Evolutionary conservation across 179 eudicot species (phyloP), one percentile per base, ranked within the genome.

Genomic region (Silene vulgaris): DNA sequence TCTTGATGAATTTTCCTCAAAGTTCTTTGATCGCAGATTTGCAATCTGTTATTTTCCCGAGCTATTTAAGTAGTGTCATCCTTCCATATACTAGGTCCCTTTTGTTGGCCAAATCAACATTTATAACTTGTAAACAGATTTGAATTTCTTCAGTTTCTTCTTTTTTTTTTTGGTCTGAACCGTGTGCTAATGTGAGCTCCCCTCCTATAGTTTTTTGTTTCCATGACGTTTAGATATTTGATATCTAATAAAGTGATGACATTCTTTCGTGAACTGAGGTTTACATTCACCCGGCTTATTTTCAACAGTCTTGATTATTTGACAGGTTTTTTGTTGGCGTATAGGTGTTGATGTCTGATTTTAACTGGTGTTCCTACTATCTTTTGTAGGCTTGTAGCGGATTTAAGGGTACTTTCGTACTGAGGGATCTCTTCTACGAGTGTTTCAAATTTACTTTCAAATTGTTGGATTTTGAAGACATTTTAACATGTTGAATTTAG

Each of bases 371-470:
- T 71, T 79, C 64, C 78, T 77, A 70, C 76, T 70, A 74, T 84
- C 67, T 77, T n/a, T 72, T 81, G 85, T 84, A 79, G 81, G 79
- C 80, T 79, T 75, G 81, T 84, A 79, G 81, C 77, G 59, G 83
- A 73, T 65, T 76, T 79, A 71, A 29, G 83, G 54, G 73, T 71
- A 45, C 77, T 81, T 76, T 76, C 19, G 73, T 40, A 79, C 71
- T 52, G 79, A 79, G 80, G 74, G 75, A 65, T 65, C 45, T 63
- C 45, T 59, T 32, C 76, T 45, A 60, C 76, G 73, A 37, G 20
- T 59, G 73, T 75, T 74, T 35, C 73, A 68, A 40, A 54, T 50
- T 76, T 6, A 32, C 70, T 67, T 76, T 72, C 52, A 35, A 70
- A 28, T 71, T 37, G 5, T 72, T 56, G 19, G 70, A 63, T 74